Evolutionary conservation across 2,329 filamentous ascomycete species (phyloP).

Genomic region (Metarhizium rileyi): DNA sequence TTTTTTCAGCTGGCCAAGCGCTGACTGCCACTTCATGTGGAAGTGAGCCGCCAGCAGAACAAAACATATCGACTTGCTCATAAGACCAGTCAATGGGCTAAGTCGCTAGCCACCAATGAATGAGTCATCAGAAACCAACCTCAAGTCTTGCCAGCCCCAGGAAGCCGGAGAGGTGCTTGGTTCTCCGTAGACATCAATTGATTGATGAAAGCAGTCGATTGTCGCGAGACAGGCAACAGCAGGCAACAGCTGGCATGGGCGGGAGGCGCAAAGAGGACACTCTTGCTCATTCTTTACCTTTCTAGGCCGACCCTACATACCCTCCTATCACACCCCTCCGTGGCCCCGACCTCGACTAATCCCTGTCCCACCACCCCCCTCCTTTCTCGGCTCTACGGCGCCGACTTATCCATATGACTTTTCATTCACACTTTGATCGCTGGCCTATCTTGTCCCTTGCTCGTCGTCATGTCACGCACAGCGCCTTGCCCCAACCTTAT

Average conservation of each 20-base stretch:
- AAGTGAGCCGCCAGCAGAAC: too few relatives aligned
- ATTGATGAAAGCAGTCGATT: too few relatives aligned
- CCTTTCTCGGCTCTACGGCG: slow-evolving; percentile 23
- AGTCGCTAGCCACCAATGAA: too few relatives aligned
- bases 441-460: slow-evolving; percentile 4
- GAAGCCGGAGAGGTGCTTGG: too few relatives aligned
- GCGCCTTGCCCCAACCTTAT: slow-evolving; percentile 12
- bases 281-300: background rate
- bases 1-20: background rate
- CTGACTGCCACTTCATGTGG: background rate
- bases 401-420: slow-evolving; percentile 22
- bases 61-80: too few relatives aligned
- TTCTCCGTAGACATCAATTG: too few relatives aligned
- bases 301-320: background rate
- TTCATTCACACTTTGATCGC: slow-evolving; percentile 9
- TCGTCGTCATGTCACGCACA: slow-evolving; percentile 12
- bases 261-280: too few relatives aligned
- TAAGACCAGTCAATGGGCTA: too few relatives aligned
- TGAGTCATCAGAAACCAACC: too few relatives aligned
- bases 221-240: too few relatives aligned
- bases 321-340: background rate
- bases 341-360: background rate
- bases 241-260: too few relatives aligned
- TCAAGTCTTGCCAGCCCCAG: too few relatives aligned
- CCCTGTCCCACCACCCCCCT: slow-evolving; percentile 15